Evolutionary conservation across 441 rosid genomes (phyloP).

Genomic region (Corymbia citriodora): DNA sequence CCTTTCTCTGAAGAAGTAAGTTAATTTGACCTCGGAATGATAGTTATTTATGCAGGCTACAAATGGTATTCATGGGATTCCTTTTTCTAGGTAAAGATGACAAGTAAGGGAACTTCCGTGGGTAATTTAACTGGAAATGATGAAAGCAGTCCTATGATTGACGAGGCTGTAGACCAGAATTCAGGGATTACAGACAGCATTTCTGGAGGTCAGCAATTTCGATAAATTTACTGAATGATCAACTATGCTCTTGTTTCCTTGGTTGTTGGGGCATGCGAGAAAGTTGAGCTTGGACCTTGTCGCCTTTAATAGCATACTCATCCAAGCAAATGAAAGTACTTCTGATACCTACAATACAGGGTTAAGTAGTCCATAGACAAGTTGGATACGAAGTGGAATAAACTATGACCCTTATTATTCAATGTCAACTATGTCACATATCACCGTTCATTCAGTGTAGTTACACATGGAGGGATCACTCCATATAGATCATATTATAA

Average conservation of each 20-base stretch:
- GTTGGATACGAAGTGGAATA: not conserved
- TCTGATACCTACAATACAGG: not conserved
- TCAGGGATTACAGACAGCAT: not conserved
- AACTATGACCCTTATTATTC: not conserved
- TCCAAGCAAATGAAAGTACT: not conserved
- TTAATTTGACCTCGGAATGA: not conserved
- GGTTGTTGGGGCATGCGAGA: not conserved
- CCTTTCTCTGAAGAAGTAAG: not conserved
- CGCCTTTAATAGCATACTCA: not conserved
- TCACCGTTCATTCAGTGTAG: not conserved
- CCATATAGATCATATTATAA: not conserved
- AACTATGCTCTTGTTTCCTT: not conserved
- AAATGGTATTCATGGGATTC: not conserved
- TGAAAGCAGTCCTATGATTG: not conserved
- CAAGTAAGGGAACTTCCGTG: not conserved
- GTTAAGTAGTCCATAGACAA: not conserved
- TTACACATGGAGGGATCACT: not conserved
- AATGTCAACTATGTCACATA: not conserved
- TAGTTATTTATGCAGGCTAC: not conserved
- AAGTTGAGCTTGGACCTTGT: not conserved
- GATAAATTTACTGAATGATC: not conserved
- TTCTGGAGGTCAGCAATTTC: not conserved
- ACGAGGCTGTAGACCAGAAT: conserved; percentile 1
- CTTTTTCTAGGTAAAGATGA: not conserved
- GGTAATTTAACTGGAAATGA: not conserved